Conservation (phyloP, 148 eudicot genomes). For the Limonium bicolor region DNA sequence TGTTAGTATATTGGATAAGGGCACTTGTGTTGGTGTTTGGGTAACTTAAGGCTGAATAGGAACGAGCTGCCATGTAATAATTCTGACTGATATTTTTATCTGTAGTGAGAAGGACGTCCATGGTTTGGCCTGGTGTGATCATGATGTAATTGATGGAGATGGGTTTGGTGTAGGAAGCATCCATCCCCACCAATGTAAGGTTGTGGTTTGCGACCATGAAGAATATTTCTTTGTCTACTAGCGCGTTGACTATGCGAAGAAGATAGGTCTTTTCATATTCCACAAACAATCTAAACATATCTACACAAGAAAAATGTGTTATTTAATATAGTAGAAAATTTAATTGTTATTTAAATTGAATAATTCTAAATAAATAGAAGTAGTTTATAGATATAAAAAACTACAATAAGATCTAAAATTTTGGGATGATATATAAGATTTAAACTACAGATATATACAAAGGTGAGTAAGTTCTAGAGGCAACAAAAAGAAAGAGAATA, state of each 20-base stretch:
- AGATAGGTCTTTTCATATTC: slow-evolving; percentile 46
- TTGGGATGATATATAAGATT: too few species aligned
- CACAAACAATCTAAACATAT: slow-evolving; percentile 31
- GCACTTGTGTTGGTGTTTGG: slow-evolving; percentile 14
- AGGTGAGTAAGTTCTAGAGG: too few species aligned
- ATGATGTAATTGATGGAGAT: slow-evolving; percentile 29
- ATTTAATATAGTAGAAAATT: neutral
- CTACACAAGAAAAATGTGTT: slow-evolving; percentile 10
- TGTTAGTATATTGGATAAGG: slow-evolving; percentile 7
- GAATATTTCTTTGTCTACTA: slow-evolving; percentile 43
- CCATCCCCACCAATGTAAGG: slow-evolving; percentile 48
- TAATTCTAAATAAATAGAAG: neutral
- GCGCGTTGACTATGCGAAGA: slow-evolving; percentile 43
- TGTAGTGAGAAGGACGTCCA: slow-evolving; percentile 37
- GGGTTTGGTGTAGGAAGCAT: slow-evolving; percentile 48
- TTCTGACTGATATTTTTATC: slow-evolving; percentile 15
- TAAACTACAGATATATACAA: too few species aligned
- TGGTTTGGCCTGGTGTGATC: slow-evolving; percentile 57
- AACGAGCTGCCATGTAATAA: slow-evolving; percentile 13
- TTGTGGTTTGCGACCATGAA: slow-evolving; percentile 52
- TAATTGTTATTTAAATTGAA: too few species aligned
- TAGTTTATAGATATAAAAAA: slow-evolving; percentile 19
- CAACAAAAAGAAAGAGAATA: too few species aligned
- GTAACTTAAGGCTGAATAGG: neutral
- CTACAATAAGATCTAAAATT: too few species aligned